These are phyloP conservation scores for Leccinellum rugosiceps DNA, from an alignment of 768 basidiomycete genomes.

Conservation along the genomic window DNA sequence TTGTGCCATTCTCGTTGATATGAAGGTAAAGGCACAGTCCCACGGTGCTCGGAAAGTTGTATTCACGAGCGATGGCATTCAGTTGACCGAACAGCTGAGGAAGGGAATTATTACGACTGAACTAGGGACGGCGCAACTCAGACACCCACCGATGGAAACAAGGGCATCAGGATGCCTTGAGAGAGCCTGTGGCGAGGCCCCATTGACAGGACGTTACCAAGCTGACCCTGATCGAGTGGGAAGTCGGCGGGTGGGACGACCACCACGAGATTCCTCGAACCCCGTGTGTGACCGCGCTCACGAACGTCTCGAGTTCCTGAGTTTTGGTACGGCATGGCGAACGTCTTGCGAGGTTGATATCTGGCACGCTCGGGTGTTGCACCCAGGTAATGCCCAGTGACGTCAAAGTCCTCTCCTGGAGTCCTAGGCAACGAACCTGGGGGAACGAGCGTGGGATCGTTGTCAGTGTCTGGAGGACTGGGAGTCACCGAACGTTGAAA, in stretches of 20 bases:
- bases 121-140: not conserved
- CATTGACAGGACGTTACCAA: conserved; percentile 54
- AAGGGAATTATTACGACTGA: not conserved
- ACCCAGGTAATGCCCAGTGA: not conserved
- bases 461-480: conserved; percentile 43
- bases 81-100: conserved; percentile 72
- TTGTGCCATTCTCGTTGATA: conserved; percentile 51
- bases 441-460: conserved; percentile 1
- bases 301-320: conserved; percentile 43
- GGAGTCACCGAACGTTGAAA: conserved; percentile 23
- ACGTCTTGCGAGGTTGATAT: conserved; percentile 40
- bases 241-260: conserved; percentile 63
- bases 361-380: conserved; percentile 9
- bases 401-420: conserved; percentile 15
- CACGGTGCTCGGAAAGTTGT: conserved; percentile 71
- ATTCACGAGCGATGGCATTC: conserved; percentile 76
- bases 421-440: not conserved
- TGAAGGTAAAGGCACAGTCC: conserved; percentile 82
- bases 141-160: conserved; percentile 61
- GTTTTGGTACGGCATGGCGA: conserved; percentile 55
- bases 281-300: conserved; percentile 38
- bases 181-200: conserved; percentile 60
- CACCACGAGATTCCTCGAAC: conserved; percentile 56
- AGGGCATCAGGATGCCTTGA: conserved; percentile 71
- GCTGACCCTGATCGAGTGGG: conserved; percentile 53